Evolutionary conservation across 2,329 filamentous ascomycete genomes (phyloP).

Genomic region (Cryphonectria radicalis): DNA sequence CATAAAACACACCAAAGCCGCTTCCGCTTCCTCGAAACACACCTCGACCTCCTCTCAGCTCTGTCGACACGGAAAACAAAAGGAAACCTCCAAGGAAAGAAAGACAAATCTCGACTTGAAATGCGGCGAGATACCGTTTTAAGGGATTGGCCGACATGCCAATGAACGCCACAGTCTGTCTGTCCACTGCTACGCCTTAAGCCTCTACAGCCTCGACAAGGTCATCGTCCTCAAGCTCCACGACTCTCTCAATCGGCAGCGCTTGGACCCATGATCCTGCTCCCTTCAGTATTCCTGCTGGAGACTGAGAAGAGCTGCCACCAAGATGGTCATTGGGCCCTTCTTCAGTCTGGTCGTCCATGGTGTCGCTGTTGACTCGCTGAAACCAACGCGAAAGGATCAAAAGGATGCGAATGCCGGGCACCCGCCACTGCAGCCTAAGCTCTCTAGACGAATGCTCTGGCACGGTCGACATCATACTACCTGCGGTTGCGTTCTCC

Average conservation of each 20-base stretch:
- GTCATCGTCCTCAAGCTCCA: conserved; percentile 1
- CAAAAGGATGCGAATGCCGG: not conserved
- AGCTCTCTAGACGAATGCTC: not conserved
- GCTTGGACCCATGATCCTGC: not conserved
- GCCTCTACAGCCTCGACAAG: not conserved
- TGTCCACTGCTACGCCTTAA: not conserved
- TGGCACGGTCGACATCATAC: not conserved
- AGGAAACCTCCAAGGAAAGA: not conserved
- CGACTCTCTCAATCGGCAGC: not conserved
- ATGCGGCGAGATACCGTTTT: not conserved
- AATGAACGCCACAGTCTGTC: not conserved
- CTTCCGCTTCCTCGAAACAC: not conserved
- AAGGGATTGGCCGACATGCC: not conserved
- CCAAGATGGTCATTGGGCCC: no score
- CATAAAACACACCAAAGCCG: not conserved
- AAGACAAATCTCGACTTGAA: not conserved
- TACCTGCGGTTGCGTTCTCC: not conserved
- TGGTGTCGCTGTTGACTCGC: not conserved
- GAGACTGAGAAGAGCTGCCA: no score
- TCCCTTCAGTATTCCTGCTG: not conserved
- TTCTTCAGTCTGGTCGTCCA: not conserved
- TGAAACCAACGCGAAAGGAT: not conserved
- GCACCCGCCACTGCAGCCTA: not conserved
- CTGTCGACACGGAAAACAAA: not conserved
- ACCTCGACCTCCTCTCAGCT: not conserved